Evolutionary conservation across 2,329 filamentous ascomycete genomes (phyloP).

Genomic region (Magnaporthiopsis rhizophila): DNA sequence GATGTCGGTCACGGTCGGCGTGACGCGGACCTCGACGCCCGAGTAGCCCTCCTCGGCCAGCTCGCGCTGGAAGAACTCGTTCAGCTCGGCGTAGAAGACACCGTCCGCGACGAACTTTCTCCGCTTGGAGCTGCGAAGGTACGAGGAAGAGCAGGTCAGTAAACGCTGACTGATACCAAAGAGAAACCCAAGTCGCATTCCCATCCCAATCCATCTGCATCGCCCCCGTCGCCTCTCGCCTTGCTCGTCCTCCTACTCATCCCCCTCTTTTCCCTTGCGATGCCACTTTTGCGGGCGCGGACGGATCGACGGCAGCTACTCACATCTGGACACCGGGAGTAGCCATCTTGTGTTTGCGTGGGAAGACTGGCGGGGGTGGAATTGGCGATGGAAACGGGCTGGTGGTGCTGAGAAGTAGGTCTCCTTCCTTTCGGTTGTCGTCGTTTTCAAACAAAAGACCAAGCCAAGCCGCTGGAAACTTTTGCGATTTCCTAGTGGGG

Average conservation of each 20-base stretch:
- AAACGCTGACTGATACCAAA: background rate
- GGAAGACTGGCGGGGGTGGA: constrained; percentile 9
- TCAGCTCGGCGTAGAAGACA: constrained; percentile 99
- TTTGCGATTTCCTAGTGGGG: background rate
- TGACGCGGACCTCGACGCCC: constrained; percentile 99
- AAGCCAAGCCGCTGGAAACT: background rate
- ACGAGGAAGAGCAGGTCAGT: background rate
- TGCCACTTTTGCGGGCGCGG: background rate
- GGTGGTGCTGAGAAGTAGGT: background rate
- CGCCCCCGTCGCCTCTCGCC: background rate
- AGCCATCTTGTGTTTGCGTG: constrained; percentile 44
- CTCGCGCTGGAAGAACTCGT: constrained; percentile 99
- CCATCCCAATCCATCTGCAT: background rate
- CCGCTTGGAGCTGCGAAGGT: constrained; percentile 65
- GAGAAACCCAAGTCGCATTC: background rate
- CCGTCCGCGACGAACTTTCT: constrained; percentile 96
- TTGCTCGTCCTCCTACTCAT: constrained; percentile 2
- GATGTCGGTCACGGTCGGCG: constrained; percentile 99
- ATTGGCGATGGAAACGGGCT: background rate
- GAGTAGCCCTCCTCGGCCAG: constrained; percentile 99
- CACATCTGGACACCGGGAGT: constrained; percentile 55
- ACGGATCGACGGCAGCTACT: constrained; percentile 25
- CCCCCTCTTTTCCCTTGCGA: background rate
- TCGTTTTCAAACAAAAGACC: background rate
- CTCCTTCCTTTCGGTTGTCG: background rate